Evolutionary conservation across 2,329 filamentous ascomycete species (phyloP).

Genomic region (Talaromyces funiculosus): DNA sequence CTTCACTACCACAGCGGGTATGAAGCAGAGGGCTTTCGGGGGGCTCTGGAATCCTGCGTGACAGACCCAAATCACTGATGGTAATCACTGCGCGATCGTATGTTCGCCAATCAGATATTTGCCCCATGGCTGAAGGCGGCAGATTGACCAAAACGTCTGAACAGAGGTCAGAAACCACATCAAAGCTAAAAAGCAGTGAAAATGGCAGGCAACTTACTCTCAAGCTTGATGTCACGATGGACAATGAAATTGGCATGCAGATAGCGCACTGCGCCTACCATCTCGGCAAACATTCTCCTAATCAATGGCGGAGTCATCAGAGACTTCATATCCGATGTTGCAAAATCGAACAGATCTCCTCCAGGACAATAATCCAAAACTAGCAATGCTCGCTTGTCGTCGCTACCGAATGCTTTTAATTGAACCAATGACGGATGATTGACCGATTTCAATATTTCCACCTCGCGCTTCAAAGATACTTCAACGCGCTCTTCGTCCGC

Average conservation of each 20-base stretch:
- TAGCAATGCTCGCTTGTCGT: conserved; percentile 73
- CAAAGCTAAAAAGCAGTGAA: conserved; percentile 3
- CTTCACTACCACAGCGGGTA: conserved; percentile 90
- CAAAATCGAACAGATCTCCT: conserved; percentile 90
- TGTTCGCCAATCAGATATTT: conserved; percentile 61
- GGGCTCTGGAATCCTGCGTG: conserved; percentile 67
- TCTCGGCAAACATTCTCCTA: conserved; percentile 80
- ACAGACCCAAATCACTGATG: conserved; percentile 85
- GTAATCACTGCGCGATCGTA: conserved; percentile 82
- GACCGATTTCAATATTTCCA: conserved; percentile 86
- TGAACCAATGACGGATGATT: conserved; percentile 86
- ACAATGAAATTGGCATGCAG: conserved; percentile 82
- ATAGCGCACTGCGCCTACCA: conserved; percentile 80
- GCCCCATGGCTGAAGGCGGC: conserved; percentile 60
- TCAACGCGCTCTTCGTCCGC: conserved; percentile 90
- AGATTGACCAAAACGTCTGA: conserved; percentile 88
- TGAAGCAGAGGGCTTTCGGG: conserved; percentile 80
- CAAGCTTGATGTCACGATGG: conserved; percentile 95
- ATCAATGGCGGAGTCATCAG: conserved; percentile 65
- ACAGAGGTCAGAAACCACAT: conserved; percentile 18
- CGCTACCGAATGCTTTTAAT: conserved; percentile 84
- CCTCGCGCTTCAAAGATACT: conserved; percentile 86
- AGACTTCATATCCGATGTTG: conserved; percentile 60
- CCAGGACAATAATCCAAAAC: conserved; percentile 89
- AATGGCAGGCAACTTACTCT: conserved; percentile 59